Evolutionary conservation across 176 grass and related monocot species (phyloP).

Genomic region (Juncus effusus): DNA sequence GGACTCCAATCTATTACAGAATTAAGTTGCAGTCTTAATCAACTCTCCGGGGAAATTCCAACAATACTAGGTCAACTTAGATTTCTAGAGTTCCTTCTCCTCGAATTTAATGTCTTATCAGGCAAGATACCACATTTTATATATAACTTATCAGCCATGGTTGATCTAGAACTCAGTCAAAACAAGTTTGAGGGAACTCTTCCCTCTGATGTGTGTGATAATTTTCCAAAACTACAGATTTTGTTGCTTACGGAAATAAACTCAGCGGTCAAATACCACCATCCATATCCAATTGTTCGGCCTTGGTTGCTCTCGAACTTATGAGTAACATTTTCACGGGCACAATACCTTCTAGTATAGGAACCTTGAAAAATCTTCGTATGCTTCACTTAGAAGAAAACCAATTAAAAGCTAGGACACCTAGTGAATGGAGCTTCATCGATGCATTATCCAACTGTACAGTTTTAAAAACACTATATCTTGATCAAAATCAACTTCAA

Average conservation of each 20-base stretch:
- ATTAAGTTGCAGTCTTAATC: background rate
- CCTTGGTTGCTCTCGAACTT: background rate
- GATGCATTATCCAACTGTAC: constrained; percentile 31
- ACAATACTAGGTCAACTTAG: background rate
- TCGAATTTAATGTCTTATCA: constrained; percentile 14
- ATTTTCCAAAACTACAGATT: constrained; percentile 24
- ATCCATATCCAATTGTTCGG: constrained; percentile 28
- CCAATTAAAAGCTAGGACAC: background rate
- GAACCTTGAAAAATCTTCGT: constrained; percentile 23
- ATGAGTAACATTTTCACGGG: constrained; percentile 29
- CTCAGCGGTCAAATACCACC: constrained; percentile 27
- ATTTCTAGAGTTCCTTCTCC: background rate
- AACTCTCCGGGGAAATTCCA: constrained; percentile 7
- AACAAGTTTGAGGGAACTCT: constrained; percentile 38
- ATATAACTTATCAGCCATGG: constrained; percentile 29
- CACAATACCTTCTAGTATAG: constrained; percentile 22
- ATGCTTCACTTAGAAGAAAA: background rate
- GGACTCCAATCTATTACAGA: background rate
- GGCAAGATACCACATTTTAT: constrained; percentile 40
- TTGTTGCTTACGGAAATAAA: background rate
- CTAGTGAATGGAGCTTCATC: constrained; percentile 31
- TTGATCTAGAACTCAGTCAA: constrained; percentile 15
- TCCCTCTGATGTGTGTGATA: constrained; percentile 26
- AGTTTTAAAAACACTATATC: background rate
- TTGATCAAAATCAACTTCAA: constrained; percentile 19